Percentiles rank a stretch among this genome's conserved stretches.
These are phyloP conservation scores for Helminthosporium solani DNA, from an alignment of 2,329 filamentous ascomycete genomes.

Conservation along the genomic window DNA sequence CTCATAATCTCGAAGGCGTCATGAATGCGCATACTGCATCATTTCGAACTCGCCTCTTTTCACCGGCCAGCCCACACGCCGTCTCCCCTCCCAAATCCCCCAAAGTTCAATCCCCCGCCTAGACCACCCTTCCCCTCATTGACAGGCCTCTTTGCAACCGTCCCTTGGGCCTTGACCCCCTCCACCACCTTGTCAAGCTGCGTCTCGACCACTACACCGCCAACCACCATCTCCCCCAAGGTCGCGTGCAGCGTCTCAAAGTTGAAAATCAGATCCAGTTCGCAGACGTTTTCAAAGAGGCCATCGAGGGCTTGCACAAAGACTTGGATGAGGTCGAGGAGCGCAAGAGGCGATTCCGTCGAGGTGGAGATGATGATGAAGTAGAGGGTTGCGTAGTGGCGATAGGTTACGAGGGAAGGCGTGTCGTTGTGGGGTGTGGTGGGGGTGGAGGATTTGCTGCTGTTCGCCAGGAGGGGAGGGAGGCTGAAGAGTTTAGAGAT, in stretches of 20 bases:
- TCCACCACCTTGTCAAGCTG: constrained; percentile 84
- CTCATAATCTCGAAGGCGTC: no score
- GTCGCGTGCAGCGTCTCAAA: constrained; percentile 95
- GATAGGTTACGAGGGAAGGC: constrained; percentile 94
- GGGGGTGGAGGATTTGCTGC: constrained; percentile 46
- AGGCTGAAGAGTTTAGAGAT: no score
- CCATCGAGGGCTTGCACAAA: constrained; percentile 95
- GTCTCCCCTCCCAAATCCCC: constrained; percentile 32
- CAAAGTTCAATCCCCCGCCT: constrained; percentile 29
- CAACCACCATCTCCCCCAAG: constrained; percentile 90
- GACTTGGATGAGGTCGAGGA: constrained; percentile 96
- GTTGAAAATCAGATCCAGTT: constrained; percentile 97
- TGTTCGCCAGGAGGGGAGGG: constrained; percentile 61
- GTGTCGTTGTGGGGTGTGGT: constrained; percentile 76
- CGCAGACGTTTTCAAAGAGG: constrained; percentile 97
- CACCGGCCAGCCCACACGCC: constrained; percentile 34
- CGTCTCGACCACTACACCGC: constrained; percentile 92
- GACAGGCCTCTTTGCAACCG: constrained; percentile 75
- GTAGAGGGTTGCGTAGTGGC: constrained; percentile 96
- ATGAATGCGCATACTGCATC: no score
- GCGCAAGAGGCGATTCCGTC: constrained; percentile 89
- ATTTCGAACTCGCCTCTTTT: no score
- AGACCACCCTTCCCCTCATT: constrained; percentile 63
- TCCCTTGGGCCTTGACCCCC: constrained; percentile 73
- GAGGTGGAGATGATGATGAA: constrained; percentile 98